Conservation (phyloP, 345 rosid species). For the Viola odorata region DNA sequence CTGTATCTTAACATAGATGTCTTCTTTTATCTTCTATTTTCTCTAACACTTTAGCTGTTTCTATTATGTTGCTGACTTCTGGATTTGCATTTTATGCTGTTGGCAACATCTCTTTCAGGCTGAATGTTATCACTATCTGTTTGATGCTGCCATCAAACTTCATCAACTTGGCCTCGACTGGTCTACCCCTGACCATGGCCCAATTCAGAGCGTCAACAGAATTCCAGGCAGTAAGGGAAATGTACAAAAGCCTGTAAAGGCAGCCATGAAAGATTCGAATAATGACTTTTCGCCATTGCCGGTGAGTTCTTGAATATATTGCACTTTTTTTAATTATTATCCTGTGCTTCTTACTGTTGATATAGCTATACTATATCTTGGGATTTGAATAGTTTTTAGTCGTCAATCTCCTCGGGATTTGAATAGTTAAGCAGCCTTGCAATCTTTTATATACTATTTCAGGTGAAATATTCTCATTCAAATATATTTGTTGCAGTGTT, state of each 20-base stretch:
- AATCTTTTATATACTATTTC: background rate
- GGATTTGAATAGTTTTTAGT: too few species aligned
- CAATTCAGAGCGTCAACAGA: constrained; percentile 40
- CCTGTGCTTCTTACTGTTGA: background rate
- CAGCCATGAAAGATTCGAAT: constrained; percentile 38
- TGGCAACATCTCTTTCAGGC: constrained; percentile 43
- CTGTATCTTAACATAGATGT: background rate
- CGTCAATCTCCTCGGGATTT: background rate
- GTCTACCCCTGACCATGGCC: constrained; percentile 73
- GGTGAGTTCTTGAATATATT: constrained; percentile 32
- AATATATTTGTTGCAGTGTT: constrained; percentile 48
- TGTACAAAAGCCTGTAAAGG: constrained; percentile 33
- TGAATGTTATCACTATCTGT: constrained; percentile 86
- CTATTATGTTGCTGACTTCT: constrained; percentile 7
- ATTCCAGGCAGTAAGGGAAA: constrained; percentile 19
- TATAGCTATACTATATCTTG: background rate
- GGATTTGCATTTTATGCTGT: constrained; percentile 7
- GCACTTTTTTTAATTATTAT: background rate
- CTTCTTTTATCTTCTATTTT: background rate
- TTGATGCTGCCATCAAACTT: constrained; percentile 92
- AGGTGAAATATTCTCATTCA: background rate
- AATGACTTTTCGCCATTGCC: constrained; percentile 31
- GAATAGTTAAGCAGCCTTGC: background rate
- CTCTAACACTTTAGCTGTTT: background rate
- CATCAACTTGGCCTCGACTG: constrained; percentile 71